Conservation (phyloP, 345 rosid genomes). For the Xanthoceras sorbifolium region DNA sequence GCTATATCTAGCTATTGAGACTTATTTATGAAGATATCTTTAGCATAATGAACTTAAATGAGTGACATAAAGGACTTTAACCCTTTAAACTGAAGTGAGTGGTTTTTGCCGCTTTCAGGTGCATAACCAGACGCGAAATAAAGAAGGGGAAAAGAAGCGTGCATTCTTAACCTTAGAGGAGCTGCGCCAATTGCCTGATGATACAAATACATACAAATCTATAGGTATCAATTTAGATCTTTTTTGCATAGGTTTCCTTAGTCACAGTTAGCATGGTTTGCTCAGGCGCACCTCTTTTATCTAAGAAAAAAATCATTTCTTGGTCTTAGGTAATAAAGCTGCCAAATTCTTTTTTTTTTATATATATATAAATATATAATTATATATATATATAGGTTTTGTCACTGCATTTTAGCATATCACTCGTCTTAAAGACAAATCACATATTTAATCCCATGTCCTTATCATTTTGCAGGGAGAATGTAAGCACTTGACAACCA, state of each 20-base stretch:
- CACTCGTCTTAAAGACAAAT: neutral
- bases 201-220: conserved; percentile 89
- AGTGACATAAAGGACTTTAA: neutral
- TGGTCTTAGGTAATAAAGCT: neutral
- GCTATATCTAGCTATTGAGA: neutral
- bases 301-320: neutral
- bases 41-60: conserved; percentile 2
- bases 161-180: conserved; percentile 94
- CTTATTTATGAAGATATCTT: neutral
- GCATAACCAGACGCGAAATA: conserved; percentile 81
- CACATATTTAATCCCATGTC: neutral
- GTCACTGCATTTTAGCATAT: conserved; percentile 10
- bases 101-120: conserved; percentile 50
- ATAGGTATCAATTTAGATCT: conserved; percentile 41
- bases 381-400: neutral
- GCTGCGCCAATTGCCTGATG: conserved; percentile 68
- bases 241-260: neutral
- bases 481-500: conserved; percentile 64
- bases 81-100: conserved; percentile 19
- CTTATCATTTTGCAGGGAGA: conserved; percentile 73
- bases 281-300: neutral
- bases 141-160: conserved; percentile 92
- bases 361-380: neutral
- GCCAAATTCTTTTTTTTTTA: neutral
- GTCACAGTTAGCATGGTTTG: neutral